Base-by-base conservation (phyloP, 164 flowering plant species). In the Berberis vulgaris region DNA sequence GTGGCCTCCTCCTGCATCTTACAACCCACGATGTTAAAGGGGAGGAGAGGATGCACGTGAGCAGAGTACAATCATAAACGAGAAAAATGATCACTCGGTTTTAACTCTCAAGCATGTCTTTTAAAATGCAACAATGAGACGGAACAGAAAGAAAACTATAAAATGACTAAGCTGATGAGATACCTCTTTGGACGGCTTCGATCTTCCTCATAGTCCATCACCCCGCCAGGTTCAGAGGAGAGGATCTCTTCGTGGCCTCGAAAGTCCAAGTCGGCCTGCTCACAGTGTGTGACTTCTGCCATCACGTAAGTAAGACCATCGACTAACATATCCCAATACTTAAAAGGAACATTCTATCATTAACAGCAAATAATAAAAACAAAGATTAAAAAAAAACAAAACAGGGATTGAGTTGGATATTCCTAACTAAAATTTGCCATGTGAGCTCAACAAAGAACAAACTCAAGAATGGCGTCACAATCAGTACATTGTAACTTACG, bases 251-350 rank as follows among this genome's bases (percentile, higher is more conserved):
- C 94, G 49, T 86, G 86, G 76, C 96, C 95, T 79, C 87, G 81
- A 77, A 78, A 78, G 65, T 90, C 96, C 65, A 71, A 45, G 79
- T 84, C 87, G 71, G 81, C 95, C 96, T 93, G 92, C 96, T 86
- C 68, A 87, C 82, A 89, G 88, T 82, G 77, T 80, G 89, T 74
- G 82, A 89, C 95, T 84, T 92, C 97, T 89, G 98, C 96, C 91
- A 89, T 77, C 82, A 82, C 54, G 96, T 93, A 93, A 87, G 98
- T 89, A 88, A 88, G 91, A 83, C 87, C 85, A 83, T 88, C 94
- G 90, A 88, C 95, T 71, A 73, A 81, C 78, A 87, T 79, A 82
- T 72, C 76, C 78, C 68, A 76, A 55, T 54, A 73, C 54, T 56
- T 65, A 43, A 59, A 70, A 71, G 68, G 68, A 41, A 71, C 61